A percentile compares a stretch with the other conserved stretches of the same genome.
Conservation (phyloP, 202 grass and related monocot genomes). For the Brachypodium distachyon region DNA sequence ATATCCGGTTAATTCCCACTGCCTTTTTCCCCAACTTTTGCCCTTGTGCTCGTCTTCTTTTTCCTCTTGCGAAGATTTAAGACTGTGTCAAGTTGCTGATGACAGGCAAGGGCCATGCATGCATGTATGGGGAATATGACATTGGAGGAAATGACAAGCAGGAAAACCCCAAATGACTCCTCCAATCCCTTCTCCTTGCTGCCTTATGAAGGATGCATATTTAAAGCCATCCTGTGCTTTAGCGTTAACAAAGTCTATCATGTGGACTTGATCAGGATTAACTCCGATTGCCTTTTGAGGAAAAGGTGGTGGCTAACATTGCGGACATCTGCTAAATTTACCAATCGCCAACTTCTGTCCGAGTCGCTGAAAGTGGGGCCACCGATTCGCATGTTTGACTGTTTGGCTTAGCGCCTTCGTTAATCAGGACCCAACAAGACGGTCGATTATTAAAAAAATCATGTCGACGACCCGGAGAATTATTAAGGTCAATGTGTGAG, state of each 20-base stretch:
- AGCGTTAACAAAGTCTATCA: conserved; percentile 43
- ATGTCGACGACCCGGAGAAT: not conserved
- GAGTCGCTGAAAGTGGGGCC: not conserved
- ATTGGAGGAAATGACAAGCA: conserved; percentile 41
- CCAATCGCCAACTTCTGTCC: not conserved
- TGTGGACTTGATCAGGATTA: conserved; percentile 49
- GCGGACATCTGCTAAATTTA: not conserved
- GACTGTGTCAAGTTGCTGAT: conserved; percentile 42
- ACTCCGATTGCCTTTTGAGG: conserved; percentile 28
- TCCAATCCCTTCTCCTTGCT: conserved; percentile 38
- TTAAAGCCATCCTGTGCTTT: conserved; percentile 43
- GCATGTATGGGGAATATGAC: conserved; percentile 31
- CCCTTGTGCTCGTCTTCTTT: conserved; percentile 38
- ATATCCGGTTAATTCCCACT: conserved; percentile 48
- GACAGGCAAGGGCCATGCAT: conserved; percentile 24
- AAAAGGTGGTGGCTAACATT: conserved; percentile 19
- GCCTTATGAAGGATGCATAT: conserved; percentile 36
- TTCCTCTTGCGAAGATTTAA: conserved; percentile 33
- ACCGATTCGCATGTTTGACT: not conserved
- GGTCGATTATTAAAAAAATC: not conserved
- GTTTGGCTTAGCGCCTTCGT: not conserved
- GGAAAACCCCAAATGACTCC: conserved; percentile 43
- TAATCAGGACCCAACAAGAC: not conserved
- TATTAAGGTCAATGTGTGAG: conserved; percentile 36
- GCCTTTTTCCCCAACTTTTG: conserved; percentile 25